phyloP scores from a whole-genome alignment of 768 basidiomycete species.

The Lactarius deliciosus region DNA sequence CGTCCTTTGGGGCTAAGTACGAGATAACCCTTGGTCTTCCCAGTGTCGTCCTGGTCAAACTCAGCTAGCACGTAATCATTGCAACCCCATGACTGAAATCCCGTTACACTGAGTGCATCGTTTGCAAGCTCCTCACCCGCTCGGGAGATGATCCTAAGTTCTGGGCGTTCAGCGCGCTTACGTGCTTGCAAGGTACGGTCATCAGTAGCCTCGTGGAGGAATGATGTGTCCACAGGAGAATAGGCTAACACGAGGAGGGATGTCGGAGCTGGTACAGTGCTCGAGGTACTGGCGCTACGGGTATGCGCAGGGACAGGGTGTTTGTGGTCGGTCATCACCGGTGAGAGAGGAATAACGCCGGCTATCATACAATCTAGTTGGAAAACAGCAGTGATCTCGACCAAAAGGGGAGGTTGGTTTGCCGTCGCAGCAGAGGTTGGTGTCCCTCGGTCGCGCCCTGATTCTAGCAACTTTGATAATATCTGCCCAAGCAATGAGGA shows the following conservation, averaged over 20 bases:
- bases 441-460: conserved; percentile 53
- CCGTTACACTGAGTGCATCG: conserved; percentile 77
- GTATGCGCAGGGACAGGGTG: conserved; percentile 12
- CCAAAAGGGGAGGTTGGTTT: conserved; percentile 58
- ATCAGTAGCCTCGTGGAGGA: conserved; percentile 64
- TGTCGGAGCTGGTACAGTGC: conserved; percentile 43
- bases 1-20: conserved; percentile 86
- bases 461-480: conserved; percentile 87
- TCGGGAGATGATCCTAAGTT: conserved; percentile 87
- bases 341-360: conserved; percentile 79
- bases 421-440: conserved; percentile 44
- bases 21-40: conserved; percentile 59
- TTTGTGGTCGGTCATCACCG: conserved; percentile 33
- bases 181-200: conserved; percentile 75
- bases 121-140: conserved; percentile 84
- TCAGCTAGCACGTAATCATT: conserved; percentile 85
- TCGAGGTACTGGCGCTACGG: conserved; percentile 31
- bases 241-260: conserved; percentile 90
- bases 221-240: conserved; percentile 71
- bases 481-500: conserved; percentile 94
- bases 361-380: conserved; percentile 95
- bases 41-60: conserved; percentile 34
- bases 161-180: conserved; percentile 87
- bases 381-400: conserved; percentile 90
- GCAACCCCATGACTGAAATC: conserved; percentile 84